Evolutionary conservation across 1,139 yeast genomes (phyloP).

Genomic region (Magnusiomyces ingens): DNA sequence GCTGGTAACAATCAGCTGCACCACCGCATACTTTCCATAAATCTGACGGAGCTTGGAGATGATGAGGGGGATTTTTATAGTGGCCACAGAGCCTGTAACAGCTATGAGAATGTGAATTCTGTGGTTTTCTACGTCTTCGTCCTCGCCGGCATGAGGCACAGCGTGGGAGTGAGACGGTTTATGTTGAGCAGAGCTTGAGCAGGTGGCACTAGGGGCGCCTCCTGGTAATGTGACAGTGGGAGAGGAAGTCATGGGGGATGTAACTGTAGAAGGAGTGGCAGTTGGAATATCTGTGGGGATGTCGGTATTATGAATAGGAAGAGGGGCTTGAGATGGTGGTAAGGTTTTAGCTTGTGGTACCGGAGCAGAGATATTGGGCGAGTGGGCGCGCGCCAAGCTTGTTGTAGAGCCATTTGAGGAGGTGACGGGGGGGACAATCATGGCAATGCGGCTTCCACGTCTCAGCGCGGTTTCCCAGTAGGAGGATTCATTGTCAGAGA

Average conservation of each 20-base stretch:
- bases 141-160: neutral
- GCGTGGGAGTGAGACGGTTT: neutral
- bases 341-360: neutral
- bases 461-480: slow-evolving; percentile 4
- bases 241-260: neutral
- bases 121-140: slow-evolving; percentile 24
- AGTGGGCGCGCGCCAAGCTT: neutral
- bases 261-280: neutral
- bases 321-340: neutral
- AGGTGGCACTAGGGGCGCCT: neutral
- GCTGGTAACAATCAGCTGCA: slow-evolving; percentile 79
- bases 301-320: neutral
- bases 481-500: neutral
- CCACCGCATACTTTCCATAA: slow-evolving; percentile 62
- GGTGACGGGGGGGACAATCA: slow-evolving; percentile 1
- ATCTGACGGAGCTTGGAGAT: slow-evolving; percentile 74
- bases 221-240: neutral
- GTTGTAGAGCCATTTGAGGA: neutral
- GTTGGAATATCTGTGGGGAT: neutral
- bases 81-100: slow-evolving; percentile 95
- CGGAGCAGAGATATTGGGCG: neutral
- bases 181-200: neutral
- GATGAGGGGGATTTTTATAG: slow-evolving; percentile 82
- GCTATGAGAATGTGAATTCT: slow-evolving; percentile 83
- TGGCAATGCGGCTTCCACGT: slow-evolving; percentile 5